Conservation (phyloP, 495 filamentous ascomycete species). For the Xylaria castorea region DNA sequence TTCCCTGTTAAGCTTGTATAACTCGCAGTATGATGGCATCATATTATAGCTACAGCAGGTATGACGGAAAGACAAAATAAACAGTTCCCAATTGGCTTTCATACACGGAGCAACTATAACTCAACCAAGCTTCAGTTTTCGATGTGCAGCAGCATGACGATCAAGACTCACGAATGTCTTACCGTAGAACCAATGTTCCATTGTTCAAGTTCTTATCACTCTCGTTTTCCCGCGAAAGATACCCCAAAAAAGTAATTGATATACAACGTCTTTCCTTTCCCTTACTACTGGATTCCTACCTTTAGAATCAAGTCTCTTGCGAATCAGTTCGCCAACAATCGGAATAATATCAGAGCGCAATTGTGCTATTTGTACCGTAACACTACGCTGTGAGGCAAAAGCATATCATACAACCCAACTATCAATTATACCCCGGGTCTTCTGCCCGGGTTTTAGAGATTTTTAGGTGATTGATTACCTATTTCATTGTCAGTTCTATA, state of each 20-base stretch:
- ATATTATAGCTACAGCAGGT: background rate
- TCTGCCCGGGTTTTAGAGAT: background rate
- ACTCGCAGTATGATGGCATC: constrained; percentile 9
- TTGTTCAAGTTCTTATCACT: background rate
- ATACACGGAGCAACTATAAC: background rate
- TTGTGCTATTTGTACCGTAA: background rate
- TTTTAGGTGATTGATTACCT: background rate
- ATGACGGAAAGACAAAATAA: background rate
- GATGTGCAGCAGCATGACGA: constrained; percentile 5
- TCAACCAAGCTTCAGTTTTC: background rate
- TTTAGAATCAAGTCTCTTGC: background rate
- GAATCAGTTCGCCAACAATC: background rate
- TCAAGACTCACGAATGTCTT: background rate
- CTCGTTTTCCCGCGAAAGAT: constrained; percentile 13
- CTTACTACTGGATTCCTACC: background rate
- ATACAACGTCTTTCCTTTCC: constrained; percentile 1
- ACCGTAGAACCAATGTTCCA: background rate
- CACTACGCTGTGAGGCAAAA: background rate
- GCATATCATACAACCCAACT: background rate
- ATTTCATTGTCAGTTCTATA: too few species aligned
- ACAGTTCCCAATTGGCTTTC: background rate
- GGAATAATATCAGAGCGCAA: background rate
- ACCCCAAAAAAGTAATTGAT: background rate
- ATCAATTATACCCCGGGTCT: too few species aligned
- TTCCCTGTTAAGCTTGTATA: background rate